Base-by-base conservation (phyloP, 2,329 filamentous ascomycete genomes). In the Fusarium concolor region DNA sequence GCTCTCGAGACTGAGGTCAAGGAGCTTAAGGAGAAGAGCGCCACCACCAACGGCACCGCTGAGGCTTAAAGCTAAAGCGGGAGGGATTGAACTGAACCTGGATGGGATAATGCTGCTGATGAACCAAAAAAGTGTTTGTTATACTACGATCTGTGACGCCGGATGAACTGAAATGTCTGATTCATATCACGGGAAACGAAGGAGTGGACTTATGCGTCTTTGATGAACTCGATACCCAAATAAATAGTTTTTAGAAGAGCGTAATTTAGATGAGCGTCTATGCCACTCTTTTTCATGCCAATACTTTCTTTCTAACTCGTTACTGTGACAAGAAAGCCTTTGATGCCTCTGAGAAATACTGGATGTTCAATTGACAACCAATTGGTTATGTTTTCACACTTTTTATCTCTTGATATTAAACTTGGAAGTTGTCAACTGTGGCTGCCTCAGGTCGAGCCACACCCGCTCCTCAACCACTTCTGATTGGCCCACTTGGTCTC, bases 211-310 rank as follows among this genome's bases (percentile, higher is more conserved):
- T 55, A 63, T 62, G 45, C 67, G 71, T 74, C 71, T 74, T 73
- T 74, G 71, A 74, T 74, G 71, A 74, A 72, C 69, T 74, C 71
- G 71, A 74, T 74, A 74, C 71, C 71, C 71, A 74, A 55, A 64
- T 70, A 66, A 65, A 71, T 70, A 71, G 58, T 66, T 72, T 67
- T 68, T 68, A 68, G 65, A 69, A 68, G 65, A 68, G 51, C 61
- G 61, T 64, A 64, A 64, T 64, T 64, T 64, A 64, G 61, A 64
- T 63, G 65, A 68, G 65, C 65, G 65, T 66, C 65, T 66, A 68
- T 68, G 65, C 61, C 65, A 68, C 65, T 68, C 65, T 62, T 68
- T 67, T 62, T 61, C 59, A 58, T 64, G 61, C 53, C 51, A 46
- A 15, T 39, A 28, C 14, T 17, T 2, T 31, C 29, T 31, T 31